These are phyloP conservation scores for Plasmodium fragile DNA, from an alignment of 169 alveolate genomes.

Conservation along the genomic window DNA sequence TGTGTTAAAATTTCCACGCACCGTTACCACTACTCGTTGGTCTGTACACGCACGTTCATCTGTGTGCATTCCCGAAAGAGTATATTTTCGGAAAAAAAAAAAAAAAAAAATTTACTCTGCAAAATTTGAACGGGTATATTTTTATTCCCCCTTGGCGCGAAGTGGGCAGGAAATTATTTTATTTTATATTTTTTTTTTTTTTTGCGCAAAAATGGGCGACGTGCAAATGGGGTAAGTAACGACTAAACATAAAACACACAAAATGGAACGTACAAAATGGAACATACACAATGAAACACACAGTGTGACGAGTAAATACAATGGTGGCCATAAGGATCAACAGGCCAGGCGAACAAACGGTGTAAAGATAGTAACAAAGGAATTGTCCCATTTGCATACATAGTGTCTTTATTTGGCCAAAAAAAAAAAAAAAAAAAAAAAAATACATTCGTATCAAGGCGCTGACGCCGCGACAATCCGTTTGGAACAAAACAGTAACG, in stretches of 20 bases:
- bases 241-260: background rate
- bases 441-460: background rate
- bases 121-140: background rate
- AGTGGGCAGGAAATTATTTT: background rate
- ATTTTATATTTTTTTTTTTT: no score
- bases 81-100: background rate
- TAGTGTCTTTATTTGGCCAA: background rate
- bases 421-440: slow-evolving; percentile 4
- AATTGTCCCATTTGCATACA: background rate
- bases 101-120: background rate
- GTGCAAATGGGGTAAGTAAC: background rate
- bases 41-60: background rate
- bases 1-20: background rate
- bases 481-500: background rate
- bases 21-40: background rate
- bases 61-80: background rate
- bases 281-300: background rate
- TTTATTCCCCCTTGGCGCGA: background rate
- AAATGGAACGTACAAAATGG: background rate
- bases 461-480: background rate
- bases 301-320: background rate
- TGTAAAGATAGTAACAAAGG: background rate
- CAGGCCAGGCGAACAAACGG: background rate
- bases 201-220: background rate
- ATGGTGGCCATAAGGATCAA: background rate